These are phyloP conservation scores for Colletotrichum sp. DNA, from an alignment of 2,329 filamentous ascomycete species.

Conservation along the genomic window DNA sequence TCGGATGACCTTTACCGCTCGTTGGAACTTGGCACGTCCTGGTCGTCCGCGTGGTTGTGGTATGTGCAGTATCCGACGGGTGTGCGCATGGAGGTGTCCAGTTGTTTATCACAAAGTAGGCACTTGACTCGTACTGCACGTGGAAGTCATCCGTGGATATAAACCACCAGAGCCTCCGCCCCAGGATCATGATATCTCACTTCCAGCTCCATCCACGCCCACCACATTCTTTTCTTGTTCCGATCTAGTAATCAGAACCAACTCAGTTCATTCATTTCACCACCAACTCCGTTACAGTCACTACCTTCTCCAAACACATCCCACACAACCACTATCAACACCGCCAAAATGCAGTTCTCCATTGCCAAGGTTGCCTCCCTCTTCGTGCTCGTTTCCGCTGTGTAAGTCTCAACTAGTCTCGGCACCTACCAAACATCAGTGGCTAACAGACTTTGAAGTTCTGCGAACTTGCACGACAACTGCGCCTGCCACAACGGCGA, in stretches of 20 bases:
- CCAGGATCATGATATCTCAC: background rate
- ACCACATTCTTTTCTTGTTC: slow-evolving; percentile 20
- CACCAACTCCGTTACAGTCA: background rate
- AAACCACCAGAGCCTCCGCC: slow-evolving; percentile 8
- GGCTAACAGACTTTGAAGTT: slow-evolving; percentile 4
- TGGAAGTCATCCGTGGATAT: slow-evolving; percentile 10
- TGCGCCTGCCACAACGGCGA: slow-evolving; percentile 26
- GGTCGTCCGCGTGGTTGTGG: background rate
- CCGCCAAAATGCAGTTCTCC: slow-evolving; percentile 19
- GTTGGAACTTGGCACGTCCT: background rate
- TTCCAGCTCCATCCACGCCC: slow-evolving; percentile 8
- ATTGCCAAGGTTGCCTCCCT: slow-evolving; percentile 10
- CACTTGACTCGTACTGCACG: background rate
- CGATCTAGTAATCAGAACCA: slow-evolving; percentile 18
- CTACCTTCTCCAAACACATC: background rate
- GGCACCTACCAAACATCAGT: fast-evolving
- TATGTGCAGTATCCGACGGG: background rate
- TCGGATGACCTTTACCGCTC: background rate
- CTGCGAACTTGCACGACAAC: slow-evolving; percentile 26
- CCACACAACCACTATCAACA: background rate
- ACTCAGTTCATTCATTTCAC: slow-evolving; percentile 16
- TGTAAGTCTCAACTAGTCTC: background rate
- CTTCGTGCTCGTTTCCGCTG: background rate
- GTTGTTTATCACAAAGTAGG: background rate
- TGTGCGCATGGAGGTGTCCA: background rate